A percentile compares a stretch with the other conserved stretches of the same genome.
These are phyloP conservation scores for Diaporthe eres DNA, from an alignment of 2,329 filamentous ascomycete species.

Conservation along the genomic window DNA sequence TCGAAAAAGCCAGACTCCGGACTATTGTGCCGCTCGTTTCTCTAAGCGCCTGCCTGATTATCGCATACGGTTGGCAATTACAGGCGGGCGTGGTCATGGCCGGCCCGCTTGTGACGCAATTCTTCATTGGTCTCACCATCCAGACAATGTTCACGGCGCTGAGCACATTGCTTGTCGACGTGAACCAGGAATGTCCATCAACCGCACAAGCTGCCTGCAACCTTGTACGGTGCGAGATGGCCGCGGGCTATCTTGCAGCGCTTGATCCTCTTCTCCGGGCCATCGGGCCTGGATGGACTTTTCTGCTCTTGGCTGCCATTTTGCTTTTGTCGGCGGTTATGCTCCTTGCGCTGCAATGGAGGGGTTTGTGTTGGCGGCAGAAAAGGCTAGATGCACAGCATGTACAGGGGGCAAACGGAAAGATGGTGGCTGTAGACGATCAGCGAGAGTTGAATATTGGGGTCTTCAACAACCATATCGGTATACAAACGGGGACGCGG, in stretches of 20 bases:
- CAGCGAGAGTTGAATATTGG: no score
- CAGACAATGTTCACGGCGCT: slow-evolving; percentile 29
- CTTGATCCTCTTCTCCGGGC: slow-evolving; percentile 19
- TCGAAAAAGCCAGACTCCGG: slow-evolving; percentile 31
- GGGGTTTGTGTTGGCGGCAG: not conserved
- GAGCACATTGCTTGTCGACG: slow-evolving; percentile 26
- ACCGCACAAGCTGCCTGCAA: slow-evolving; percentile 33
- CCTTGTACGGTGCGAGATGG: slow-evolving; percentile 30
- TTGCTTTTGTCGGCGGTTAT: not conserved
- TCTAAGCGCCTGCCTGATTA: slow-evolving; percentile 6
- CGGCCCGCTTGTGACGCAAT: slow-evolving; percentile 23
- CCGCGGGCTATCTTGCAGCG: slow-evolving; percentile 22
- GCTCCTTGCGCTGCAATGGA: not conserved
- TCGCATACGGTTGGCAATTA: slow-evolving; percentile 25
- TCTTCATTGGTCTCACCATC: slow-evolving; percentile 23
- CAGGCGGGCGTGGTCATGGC: slow-evolving; percentile 12
- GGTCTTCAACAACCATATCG: not conserved
- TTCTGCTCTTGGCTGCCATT: not conserved
- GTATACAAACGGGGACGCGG: not conserved
- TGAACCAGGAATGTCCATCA: slow-evolving; percentile 16
- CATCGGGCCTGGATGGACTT: not conserved
- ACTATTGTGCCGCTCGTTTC: not conserved
- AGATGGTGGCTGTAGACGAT: not conserved
- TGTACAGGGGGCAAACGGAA: not conserved
- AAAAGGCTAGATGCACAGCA: not conserved